Percentiles rank a stretch among this genome's conserved stretches.
Conservation (phyloP, 305 asterid species). For the Plantago rigida region DNA sequence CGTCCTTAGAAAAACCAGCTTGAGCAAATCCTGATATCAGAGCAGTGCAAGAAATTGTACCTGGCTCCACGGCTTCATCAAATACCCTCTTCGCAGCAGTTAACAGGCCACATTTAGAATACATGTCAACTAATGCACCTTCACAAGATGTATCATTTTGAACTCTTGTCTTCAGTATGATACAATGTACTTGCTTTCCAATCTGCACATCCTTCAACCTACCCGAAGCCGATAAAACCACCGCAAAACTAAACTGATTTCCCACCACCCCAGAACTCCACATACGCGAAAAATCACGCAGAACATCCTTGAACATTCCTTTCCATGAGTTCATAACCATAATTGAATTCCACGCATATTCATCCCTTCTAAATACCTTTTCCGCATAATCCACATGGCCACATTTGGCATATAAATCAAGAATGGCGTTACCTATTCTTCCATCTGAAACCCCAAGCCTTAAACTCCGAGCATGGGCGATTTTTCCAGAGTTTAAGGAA, state of each 20-base stretch:
- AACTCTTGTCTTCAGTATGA: slow-evolving; percentile 40
- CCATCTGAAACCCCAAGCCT: slow-evolving; percentile 45
- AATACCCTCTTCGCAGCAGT: slow-evolving; percentile 54
- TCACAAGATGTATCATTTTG: slow-evolving; percentile 49
- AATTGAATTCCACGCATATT: slow-evolving; percentile 72
- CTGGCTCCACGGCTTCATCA: slow-evolving; percentile 42
- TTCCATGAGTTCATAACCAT: slow-evolving; percentile 56
- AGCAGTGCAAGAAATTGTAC: slow-evolving; percentile 70
- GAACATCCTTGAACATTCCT: slow-evolving; percentile 39
- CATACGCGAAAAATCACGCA: slow-evolving; percentile 46
- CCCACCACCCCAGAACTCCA: slow-evolving; percentile 45
- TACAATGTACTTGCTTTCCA: slow-evolving; percentile 66
- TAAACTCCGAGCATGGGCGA: slow-evolving; percentile 47
- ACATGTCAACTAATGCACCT: slow-evolving; percentile 75
- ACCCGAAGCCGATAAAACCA: slow-evolving; percentile 59
- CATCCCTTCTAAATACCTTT: slow-evolving; percentile 47
- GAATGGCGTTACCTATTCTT: slow-evolving; percentile 48
- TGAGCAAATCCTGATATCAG: slow-evolving; percentile 62
- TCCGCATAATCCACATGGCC: slow-evolving; percentile 49
- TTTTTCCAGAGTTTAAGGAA: slow-evolving; percentile 40
- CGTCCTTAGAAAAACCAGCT: slow-evolving; percentile 50
- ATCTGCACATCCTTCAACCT: slow-evolving; percentile 40
- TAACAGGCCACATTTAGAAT: slow-evolving; percentile 60
- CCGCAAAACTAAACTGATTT: slow-evolving; percentile 69
- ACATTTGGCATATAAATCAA: slow-evolving; percentile 76